phyloP scores from a whole-genome alignment of 2,329 filamentous ascomycete species.

The Graphilbum fragrans region DNA sequence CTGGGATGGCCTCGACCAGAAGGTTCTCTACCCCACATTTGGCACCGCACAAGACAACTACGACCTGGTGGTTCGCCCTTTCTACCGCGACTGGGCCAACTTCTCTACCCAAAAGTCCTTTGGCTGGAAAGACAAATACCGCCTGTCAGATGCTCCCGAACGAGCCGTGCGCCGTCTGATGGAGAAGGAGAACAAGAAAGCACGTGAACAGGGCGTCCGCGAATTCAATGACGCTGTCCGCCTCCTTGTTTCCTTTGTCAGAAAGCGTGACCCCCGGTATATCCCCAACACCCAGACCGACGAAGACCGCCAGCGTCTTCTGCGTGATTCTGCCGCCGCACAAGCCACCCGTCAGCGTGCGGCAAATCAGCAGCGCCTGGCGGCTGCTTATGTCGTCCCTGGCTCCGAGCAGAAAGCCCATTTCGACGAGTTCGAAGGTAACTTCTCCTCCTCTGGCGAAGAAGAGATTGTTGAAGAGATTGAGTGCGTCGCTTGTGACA shows the following conservation, averaged over 20 bases:
- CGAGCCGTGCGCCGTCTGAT: slow-evolving; percentile 70
- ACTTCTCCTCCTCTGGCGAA: slow-evolving; percentile 52
- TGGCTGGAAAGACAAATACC: slow-evolving; percentile 78
- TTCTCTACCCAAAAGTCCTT: slow-evolving; percentile 83
- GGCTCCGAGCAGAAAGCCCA: slow-evolving; percentile 33
- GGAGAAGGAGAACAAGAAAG: slow-evolving; percentile 88
- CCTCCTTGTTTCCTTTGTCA: slow-evolving; percentile 74
- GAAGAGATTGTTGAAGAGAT: slow-evolving; percentile 44
- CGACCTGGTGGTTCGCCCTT: slow-evolving; percentile 63
- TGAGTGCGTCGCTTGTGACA: slow-evolving; percentile 68
- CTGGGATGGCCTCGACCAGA: slow-evolving; percentile 44
- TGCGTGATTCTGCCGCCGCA: slow-evolving; percentile 67
- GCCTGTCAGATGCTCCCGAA: slow-evolving; percentile 76
- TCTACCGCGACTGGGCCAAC: slow-evolving; percentile 69
- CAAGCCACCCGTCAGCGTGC: slow-evolving; percentile 77
- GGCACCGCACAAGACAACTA: slow-evolving; percentile 65
- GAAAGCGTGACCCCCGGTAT: slow-evolving; percentile 83
- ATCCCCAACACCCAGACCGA: slow-evolving; percentile 65
- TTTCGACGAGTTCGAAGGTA: slow-evolving; percentile 25
- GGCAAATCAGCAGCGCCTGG: slow-evolving; percentile 62
- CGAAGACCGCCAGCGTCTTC: slow-evolving; percentile 63
- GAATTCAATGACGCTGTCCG: slow-evolving; percentile 91
- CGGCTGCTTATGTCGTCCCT: slow-evolving; percentile 41
- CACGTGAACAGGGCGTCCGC: slow-evolving; percentile 67
- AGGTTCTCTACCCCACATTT: slow-evolving; percentile 64